phyloP scores from a whole-genome alignment of 2,329 filamentous ascomycete species.

The Exserohilum rostratum region DNA sequence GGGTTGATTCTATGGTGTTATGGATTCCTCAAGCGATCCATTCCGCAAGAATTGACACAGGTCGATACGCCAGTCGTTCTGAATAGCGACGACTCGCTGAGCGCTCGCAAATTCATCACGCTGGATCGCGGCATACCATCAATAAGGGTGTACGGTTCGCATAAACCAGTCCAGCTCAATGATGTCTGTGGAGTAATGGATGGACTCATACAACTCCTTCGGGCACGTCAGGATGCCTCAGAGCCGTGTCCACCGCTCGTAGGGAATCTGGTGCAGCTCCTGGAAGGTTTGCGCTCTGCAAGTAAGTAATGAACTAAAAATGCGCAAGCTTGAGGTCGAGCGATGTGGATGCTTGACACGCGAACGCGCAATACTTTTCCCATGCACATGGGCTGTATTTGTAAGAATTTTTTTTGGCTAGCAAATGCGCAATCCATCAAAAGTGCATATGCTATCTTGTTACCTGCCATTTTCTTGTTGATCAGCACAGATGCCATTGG shows the following conservation, averaged over 20 bases:
- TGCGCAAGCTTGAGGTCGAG: neutral
- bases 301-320: slow-evolving; percentile 37
- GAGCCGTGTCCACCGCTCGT: slow-evolving; percentile 63
- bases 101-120: slow-evolving; percentile 63
- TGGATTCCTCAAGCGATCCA: slow-evolving; percentile 57
- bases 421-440: too few species aligned
- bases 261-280: slow-evolving; percentile 69
- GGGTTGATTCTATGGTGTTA: slow-evolving; percentile 73
- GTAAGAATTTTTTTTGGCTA: too few species aligned
- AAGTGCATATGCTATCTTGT: too few species aligned
- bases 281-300: slow-evolving; percentile 65
- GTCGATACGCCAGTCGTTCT: slow-evolving; percentile 51
- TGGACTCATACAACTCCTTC: slow-evolving; percentile 63
- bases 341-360: too few species aligned
- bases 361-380: too few species aligned
- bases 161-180: slow-evolving; percentile 50
- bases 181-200: slow-evolving; percentile 66
- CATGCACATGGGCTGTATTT: too few species aligned
- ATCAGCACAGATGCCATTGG: too few species aligned
- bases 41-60: slow-evolving; percentile 42
- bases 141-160: slow-evolving; percentile 46
- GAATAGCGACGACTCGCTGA: slow-evolving; percentile 61
- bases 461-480: neutral
- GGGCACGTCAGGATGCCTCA: slow-evolving; percentile 54
- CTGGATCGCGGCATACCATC: slow-evolving; percentile 62